Evolutionary conservation across 768 basidiomycete genomes (phyloP).

Genomic region (Multifurca ochricompacta): DNA sequence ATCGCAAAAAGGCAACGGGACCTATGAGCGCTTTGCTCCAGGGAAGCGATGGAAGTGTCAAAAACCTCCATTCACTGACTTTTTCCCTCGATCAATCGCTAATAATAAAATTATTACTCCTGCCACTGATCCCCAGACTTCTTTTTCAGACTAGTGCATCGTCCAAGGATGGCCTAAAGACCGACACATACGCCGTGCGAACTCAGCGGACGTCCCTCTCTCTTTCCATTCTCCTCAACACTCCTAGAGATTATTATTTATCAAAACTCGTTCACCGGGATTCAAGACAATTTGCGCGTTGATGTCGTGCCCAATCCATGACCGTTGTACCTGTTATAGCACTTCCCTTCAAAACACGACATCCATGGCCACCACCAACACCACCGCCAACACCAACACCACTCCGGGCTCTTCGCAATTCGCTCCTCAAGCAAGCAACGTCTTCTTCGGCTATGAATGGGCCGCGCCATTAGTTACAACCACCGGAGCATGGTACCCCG

Average conservation of each 20-base stretch:
- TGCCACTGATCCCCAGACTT: slow-evolving; percentile 6
- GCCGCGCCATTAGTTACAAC: background rate
- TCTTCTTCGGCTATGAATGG: slow-evolving; percentile 12
- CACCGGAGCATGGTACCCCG: background rate
- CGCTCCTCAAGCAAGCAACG: slow-evolving; percentile 1
- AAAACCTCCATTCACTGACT: background rate
- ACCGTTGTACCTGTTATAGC: slow-evolving; percentile 6
- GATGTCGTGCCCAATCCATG: slow-evolving; percentile 17
- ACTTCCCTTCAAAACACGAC: slow-evolving; percentile 5
- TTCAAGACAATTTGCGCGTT: background rate
- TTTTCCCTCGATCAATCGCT: slow-evolving; percentile 15
- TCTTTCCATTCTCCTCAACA: background rate
- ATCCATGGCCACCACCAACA: background rate
- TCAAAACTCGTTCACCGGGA: background rate
- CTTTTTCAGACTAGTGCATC: slow-evolving; percentile 12
- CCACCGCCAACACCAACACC: no score
- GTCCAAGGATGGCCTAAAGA: slow-evolving; percentile 11
- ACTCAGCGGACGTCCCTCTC: slow-evolving; percentile 11
- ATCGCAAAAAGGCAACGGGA: slow-evolving; percentile 12
- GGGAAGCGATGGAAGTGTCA: slow-evolving; percentile 8
- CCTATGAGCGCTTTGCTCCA: background rate
- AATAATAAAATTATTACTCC: slow-evolving; percentile 11
- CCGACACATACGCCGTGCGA: slow-evolving; percentile 4
- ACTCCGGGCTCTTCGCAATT: slow-evolving; percentile 7
- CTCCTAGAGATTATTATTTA: slow-evolving; percentile 7